Evolutionary conservation across 2,329 filamentous ascomycete genomes (phyloP).

Genomic region (Aspergillus felis): DNA sequence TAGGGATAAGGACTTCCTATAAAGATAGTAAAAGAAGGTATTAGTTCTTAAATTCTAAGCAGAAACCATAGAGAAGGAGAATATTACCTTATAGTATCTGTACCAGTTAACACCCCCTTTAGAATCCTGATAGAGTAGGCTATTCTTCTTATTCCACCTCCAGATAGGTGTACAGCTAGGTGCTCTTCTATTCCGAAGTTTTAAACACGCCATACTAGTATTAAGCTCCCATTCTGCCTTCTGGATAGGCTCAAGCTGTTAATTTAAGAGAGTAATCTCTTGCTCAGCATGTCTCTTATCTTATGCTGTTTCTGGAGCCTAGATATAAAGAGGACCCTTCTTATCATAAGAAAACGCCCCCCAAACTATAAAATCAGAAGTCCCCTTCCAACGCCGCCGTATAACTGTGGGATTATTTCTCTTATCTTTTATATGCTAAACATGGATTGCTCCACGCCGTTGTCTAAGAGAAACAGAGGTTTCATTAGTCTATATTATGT

Average conservation of each 20-base stretch:
- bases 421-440: background rate
- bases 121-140: background rate
- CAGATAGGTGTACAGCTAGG: background rate
- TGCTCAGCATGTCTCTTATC: background rate
- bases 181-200: background rate
- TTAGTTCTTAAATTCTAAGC: background rate
- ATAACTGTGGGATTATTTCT: background rate
- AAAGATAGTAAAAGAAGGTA: background rate
- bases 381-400: background rate
- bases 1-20: background rate
- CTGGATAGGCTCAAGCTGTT: background rate
- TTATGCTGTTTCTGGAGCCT: background rate
- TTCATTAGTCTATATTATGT: background rate
- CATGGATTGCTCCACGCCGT: background rate
- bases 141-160: background rate
- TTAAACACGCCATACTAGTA: background rate
- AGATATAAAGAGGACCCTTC: background rate
- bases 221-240: background rate
- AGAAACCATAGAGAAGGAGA: background rate
- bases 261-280: background rate
- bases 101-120: background rate
- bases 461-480: background rate
- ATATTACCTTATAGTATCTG: background rate
- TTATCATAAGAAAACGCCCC: background rate
- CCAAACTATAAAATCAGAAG: background rate